Conservation (phyloP, 78 protist species). For the Creolimax fragrantissima region DNA sequence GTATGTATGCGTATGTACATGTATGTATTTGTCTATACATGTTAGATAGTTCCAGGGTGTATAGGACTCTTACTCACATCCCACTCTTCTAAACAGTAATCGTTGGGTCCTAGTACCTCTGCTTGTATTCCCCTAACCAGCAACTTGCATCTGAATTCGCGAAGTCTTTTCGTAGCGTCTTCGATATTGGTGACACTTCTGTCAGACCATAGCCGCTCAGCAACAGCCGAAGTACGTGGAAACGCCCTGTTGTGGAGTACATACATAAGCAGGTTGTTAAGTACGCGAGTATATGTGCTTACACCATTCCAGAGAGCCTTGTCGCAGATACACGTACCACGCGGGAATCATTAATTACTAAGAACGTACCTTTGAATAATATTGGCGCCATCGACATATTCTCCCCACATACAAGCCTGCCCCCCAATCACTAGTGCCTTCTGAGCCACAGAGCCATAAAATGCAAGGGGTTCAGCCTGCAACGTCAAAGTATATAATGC, state of each 20-base stretch:
- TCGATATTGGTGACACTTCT: background rate
- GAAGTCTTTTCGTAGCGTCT: background rate
- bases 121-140: background rate
- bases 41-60: background rate
- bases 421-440: background rate
- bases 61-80: background rate
- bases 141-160: background rate
- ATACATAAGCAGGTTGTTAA: no score
- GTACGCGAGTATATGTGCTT: no score
- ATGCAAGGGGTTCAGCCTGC: background rate
- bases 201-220: background rate
- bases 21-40: background rate
- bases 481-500: no score
- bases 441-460: background rate
- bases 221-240: background rate
- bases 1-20: background rate
- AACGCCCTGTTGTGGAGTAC: background rate
- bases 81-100: background rate
- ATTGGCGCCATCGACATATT: background rate
- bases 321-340: no score
- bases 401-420: slow-evolving; percentile 14
- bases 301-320: no score
- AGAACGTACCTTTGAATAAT: background rate
- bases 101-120: background rate
- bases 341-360: no score